These are phyloP conservation scores for Paracorniculantispora psalliotae DNA, from an alignment of 2,329 filamentous ascomycete genomes.

Conservation along the genomic window DNA sequence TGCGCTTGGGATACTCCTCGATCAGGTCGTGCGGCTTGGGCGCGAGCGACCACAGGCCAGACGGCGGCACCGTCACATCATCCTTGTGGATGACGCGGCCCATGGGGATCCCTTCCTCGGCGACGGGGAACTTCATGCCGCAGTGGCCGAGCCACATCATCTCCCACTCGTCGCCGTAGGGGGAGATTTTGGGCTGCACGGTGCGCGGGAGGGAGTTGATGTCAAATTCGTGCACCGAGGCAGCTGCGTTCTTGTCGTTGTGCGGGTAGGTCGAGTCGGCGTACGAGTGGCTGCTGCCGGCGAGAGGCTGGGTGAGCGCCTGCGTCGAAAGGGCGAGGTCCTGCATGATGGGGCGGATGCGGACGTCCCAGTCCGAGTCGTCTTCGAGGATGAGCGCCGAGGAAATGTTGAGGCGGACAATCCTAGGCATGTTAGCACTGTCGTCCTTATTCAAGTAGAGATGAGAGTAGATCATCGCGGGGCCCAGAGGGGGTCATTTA, in stretches of 20 bases:
- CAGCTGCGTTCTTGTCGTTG: constrained; percentile 8
- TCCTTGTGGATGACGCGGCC: constrained; percentile 24
- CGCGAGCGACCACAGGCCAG: constrained; percentile 25
- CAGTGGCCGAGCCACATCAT: constrained; percentile 46
- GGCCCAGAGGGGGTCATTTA: neutral
- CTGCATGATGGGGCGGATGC: constrained; percentile 41
- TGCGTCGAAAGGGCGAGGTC: constrained; percentile 31
- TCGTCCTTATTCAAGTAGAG: too few relatives aligned
- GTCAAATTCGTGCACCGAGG: constrained; percentile 12
- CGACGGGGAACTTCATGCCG: constrained; percentile 27
- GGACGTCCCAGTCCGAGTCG: constrained; percentile 52
- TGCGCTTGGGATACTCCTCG: constrained; percentile 31
- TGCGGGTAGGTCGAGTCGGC: constrained; percentile 21
- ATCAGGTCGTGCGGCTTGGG: constrained; percentile 29
- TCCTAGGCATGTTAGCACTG: constrained; percentile 18
- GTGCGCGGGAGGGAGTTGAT: constrained; percentile 16
- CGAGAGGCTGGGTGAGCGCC: constrained; percentile 26
- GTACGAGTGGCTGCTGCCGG: constrained; percentile 10
- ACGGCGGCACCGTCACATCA: constrained; percentile 30
- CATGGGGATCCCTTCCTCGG: constrained; percentile 19
- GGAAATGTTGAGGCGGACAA: constrained; percentile 38
- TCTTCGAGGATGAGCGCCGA: constrained; percentile 50
- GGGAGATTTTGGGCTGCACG: constrained; percentile 25
- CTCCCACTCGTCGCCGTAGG: constrained; percentile 46
- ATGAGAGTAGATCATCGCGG: neutral